phyloP scores from a whole-genome alignment of 2,329 filamentous ascomycete species.

The Endothia cerciana region DNA sequence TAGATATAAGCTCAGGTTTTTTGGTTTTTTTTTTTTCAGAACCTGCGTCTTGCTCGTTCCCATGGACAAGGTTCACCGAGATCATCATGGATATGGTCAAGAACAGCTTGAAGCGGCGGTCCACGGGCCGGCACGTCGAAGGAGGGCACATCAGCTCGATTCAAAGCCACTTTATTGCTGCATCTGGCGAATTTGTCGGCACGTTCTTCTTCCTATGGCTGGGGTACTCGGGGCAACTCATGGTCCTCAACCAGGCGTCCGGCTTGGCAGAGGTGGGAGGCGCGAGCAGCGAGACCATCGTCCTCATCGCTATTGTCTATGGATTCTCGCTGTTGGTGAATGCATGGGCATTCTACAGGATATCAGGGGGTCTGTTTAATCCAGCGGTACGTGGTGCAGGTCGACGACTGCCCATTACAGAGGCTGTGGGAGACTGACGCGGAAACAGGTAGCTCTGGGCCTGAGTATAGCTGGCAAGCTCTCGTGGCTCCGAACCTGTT shows the following conservation, averaged over 20 bases:
- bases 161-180: slow-evolving; percentile 17
- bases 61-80: neutral
- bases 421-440: neutral
- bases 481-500: slow-evolving; percentile 47
- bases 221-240: slow-evolving; percentile 41
- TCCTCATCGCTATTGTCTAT: slow-evolving; percentile 47
- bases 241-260: slow-evolving; percentile 34
- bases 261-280: slow-evolving; percentile 6
- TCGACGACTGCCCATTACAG: neutral
- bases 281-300: slow-evolving; percentile 23
- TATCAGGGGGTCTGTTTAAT: slow-evolving; percentile 49
- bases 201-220: slow-evolving; percentile 50
- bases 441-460: slow-evolving; percentile 50
- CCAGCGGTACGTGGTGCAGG: slow-evolving; percentile 38
- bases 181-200: slow-evolving; percentile 46
- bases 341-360: slow-evolving; percentile 54
- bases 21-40: neutral
- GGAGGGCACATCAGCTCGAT: slow-evolving; percentile 17
- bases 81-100: neutral
- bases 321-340: slow-evolving; percentile 51
- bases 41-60: neutral
- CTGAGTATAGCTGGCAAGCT: slow-evolving; percentile 55
- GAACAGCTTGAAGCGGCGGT: slow-evolving; percentile 3
- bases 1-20: neutral
- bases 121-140: neutral